These are phyloP conservation scores for Rhodotorula toruloides DNA, from an alignment of 768 basidiomycete genomes.

Conservation along the genomic window DNA sequence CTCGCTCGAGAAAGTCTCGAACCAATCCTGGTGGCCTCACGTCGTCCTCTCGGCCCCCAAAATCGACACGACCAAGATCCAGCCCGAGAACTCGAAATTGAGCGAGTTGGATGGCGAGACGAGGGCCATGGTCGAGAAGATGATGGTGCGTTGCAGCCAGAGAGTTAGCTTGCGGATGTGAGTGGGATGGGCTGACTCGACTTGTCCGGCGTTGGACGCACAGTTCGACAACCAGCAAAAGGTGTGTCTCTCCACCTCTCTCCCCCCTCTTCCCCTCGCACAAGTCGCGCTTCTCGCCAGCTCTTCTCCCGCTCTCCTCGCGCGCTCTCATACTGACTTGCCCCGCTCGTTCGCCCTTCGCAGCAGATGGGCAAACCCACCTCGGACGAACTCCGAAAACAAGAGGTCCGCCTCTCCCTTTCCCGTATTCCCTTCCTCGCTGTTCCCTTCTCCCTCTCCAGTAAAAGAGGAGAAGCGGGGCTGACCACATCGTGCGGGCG, in stretches of 20 bases:
- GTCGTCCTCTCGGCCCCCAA: conserved; percentile 91
- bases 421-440: not conserved
- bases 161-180: not conserved
- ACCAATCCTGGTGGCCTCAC: conserved; percentile 96
- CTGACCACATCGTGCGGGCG: not conserved
- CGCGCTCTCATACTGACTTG: not conserved
- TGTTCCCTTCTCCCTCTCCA: not conserved
- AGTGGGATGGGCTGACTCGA: not conserved
- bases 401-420: conserved; percentile 30
- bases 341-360: not conserved
- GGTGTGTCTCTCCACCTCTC: not conserved
- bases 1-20: conserved; percentile 79
- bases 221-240: conserved; percentile 52
- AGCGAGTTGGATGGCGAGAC: conserved; percentile 96
- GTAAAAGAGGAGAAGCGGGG: too few relatives aligned
- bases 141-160: conserved; percentile 72
- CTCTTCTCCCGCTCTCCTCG: too few relatives aligned
- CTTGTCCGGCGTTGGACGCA: not conserved
- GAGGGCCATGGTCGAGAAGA: conserved; percentile 97
- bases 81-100: conserved; percentile 88
- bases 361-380: conserved; percentile 43
- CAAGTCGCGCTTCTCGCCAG: too few relatives aligned
- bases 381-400: conserved; percentile 42
- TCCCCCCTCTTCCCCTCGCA: not conserved
- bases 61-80: conserved; percentile 92